Evolutionary conservation across 352 stramenopile species (phyloP).

Genomic region (Globisporangium middletonii): DNA sequence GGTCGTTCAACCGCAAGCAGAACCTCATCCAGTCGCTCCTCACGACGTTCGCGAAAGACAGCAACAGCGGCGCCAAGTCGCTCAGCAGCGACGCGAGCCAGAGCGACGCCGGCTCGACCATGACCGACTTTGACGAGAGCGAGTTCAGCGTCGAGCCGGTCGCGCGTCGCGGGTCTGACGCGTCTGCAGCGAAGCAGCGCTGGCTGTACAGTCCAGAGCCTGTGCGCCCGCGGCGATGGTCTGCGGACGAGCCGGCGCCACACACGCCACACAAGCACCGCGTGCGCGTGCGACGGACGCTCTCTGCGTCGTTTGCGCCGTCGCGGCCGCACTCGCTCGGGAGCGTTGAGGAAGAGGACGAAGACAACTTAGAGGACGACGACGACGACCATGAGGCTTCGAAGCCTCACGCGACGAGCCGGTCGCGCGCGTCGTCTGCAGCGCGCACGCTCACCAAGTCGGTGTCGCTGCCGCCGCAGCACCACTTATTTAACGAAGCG

Average conservation of each 20-base stretch:
- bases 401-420: too few species aligned
- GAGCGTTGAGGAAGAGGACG: conserved; percentile 31
- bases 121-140: conserved; percentile 21
- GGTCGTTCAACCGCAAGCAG: conserved; percentile 45
- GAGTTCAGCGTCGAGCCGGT: background rate
- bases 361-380: conserved; percentile 35
- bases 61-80: conserved; percentile 16
- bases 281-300: conserved; percentile 7
- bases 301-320: conserved; percentile 26
- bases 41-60: conserved; percentile 34
- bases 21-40: conserved; percentile 57
- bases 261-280: conserved; percentile 1
- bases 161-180: too few species aligned
- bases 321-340: conserved; percentile 13
- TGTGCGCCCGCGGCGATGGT: conserved; percentile 8
- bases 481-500: background rate
- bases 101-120: conserved; percentile 29
- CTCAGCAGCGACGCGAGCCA: conserved; percentile 29
- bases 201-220: background rate
- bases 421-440: too few species aligned
- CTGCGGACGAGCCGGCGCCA: conserved; percentile 4
- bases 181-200: background rate
- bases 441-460: too few species aligned
- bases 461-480: background rate
- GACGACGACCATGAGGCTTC: conserved; percentile 1